Conservation (phyloP, 192 early-diverging fungal genomes). For the Physocladia obscura region DNA sequence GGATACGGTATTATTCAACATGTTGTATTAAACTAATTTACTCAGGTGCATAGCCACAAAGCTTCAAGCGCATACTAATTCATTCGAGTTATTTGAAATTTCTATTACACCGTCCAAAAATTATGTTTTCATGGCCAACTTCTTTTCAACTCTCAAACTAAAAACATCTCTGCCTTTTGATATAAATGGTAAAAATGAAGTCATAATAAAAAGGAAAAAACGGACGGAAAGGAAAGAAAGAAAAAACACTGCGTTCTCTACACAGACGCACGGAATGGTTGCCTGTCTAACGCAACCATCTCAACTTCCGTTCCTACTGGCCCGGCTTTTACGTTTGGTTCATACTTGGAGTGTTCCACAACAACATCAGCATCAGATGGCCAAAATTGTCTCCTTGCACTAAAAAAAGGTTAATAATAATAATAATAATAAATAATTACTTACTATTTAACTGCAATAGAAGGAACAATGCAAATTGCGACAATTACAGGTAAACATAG, state of each 20-base stretch:
- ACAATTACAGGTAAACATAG: constrained; percentile 24
- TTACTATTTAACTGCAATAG: constrained; percentile 35
- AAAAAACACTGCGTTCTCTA: no score
- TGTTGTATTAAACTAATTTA: no score
- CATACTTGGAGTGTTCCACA: constrained; percentile 22
- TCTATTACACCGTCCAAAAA: no score
- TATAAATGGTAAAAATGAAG: constrained; percentile 38
- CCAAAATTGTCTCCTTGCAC: constrained; percentile 18
- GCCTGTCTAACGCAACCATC: constrained; percentile 6
- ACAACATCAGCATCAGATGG: constrained; percentile 38
- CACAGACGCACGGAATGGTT: background rate
- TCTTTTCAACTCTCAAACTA: no score
- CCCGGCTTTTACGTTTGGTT: background rate
- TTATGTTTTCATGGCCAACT: no score
- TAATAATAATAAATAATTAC: background rate
- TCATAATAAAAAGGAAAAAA: no score
- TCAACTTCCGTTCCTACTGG: constrained; percentile 6
- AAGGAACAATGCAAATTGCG: constrained; percentile 25
- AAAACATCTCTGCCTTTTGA: constrained; percentile 34
- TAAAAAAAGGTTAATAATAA: background rate
- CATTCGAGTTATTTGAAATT: no score
- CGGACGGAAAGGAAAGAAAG: no score
- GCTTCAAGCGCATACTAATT: no score
- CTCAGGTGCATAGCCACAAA: no score
- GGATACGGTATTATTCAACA: no score